These are phyloP conservation scores for Aspergillus piperis DNA, from an alignment of 2,329 filamentous ascomycete genomes.

Conservation along the genomic window DNA sequence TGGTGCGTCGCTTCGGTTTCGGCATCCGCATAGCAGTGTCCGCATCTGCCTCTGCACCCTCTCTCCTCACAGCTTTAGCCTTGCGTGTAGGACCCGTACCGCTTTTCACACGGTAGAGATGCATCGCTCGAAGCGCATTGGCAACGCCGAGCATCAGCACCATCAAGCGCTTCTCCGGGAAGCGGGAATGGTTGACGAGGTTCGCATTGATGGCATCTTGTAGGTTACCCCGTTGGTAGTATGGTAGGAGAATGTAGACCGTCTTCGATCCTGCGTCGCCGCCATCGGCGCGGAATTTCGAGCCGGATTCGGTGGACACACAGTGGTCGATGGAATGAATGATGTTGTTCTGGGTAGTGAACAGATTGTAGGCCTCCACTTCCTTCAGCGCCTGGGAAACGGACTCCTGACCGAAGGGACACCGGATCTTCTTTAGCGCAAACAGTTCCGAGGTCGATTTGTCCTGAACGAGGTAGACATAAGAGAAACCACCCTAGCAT, in stretches of 20 bases:
- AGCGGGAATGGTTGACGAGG: constrained; percentile 87
- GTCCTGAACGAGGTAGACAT: constrained; percentile 97
- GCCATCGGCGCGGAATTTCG: constrained; percentile 57
- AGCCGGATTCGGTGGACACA: constrained; percentile 70
- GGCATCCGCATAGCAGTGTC: constrained; percentile 40
- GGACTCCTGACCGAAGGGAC: constrained; percentile 95
- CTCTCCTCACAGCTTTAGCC: constrained; percentile 56
- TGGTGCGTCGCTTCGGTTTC: constrained; percentile 45
- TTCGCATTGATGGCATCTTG: constrained; percentile 99
- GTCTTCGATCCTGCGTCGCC: constrained; percentile 73
- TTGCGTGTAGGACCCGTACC: constrained; percentile 57
- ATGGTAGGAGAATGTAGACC: constrained; percentile 93
- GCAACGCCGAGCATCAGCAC: constrained; percentile 89
- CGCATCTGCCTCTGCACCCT: constrained; percentile 58
- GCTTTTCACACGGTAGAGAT: constrained; percentile 72
- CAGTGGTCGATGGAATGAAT: constrained; percentile 83
- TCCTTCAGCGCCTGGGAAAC: constrained; percentile 94
- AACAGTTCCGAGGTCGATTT: constrained; percentile 79
- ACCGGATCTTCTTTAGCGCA: constrained; percentile 97
- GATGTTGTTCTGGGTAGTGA: constrained; percentile 78
- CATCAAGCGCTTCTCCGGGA: constrained; percentile 88
- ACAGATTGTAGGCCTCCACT: constrained; percentile 93
- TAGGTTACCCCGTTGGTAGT: constrained; percentile 91
- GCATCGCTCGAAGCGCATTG: constrained; percentile 83
- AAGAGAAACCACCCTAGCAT: constrained; percentile 86